A percentile compares a stretch with the other conserved stretches of the same genome.
phyloP scores from a whole-genome alignment of 257 asterid species.

The Plantago major region DNA sequence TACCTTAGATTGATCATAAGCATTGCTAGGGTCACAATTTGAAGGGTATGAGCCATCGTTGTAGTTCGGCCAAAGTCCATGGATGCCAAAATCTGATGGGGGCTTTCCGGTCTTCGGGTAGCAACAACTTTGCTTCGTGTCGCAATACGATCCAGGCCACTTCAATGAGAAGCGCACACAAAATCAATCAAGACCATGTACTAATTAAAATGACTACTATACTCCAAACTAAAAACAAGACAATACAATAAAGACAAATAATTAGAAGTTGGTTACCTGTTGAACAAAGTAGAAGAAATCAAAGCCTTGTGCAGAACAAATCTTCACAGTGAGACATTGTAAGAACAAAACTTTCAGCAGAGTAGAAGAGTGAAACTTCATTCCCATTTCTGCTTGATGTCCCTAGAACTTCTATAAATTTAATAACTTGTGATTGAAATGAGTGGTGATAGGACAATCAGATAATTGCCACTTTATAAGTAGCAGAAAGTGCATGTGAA shows the following conservation, averaged over 20 bases:
- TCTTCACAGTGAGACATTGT: background rate
- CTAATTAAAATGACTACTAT: too few relatives aligned
- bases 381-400: background rate
- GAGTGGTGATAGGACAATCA: background rate
- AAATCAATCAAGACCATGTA: too few relatives aligned
- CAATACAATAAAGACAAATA: too few relatives aligned
- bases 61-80: slow-evolving; percentile 57
- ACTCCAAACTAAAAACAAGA: too few relatives aligned
- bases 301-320: slow-evolving; percentile 6
- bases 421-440: background rate
- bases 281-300: slow-evolving; percentile 16
- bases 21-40: slow-evolving; percentile 31
- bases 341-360: background rate
- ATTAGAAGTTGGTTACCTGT: background rate
- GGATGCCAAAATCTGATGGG: slow-evolving; percentile 43
- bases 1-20: slow-evolving; percentile 30
- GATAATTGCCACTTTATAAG: too few relatives aligned
- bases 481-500: too few relatives aligned
- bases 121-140: slow-evolving; percentile 40
- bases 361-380: background rate
- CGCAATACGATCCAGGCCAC: slow-evolving; percentile 58
- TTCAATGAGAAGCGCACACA: slow-evolving; percentile 6
- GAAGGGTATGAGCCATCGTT: slow-evolving; percentile 45
- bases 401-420: too few relatives aligned
- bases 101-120: slow-evolving; percentile 53